These are phyloP conservation scores for Sodiomyces alkalinus DNA, from an alignment of 2,329 filamentous ascomycete genomes.

Conservation along the genomic window DNA sequence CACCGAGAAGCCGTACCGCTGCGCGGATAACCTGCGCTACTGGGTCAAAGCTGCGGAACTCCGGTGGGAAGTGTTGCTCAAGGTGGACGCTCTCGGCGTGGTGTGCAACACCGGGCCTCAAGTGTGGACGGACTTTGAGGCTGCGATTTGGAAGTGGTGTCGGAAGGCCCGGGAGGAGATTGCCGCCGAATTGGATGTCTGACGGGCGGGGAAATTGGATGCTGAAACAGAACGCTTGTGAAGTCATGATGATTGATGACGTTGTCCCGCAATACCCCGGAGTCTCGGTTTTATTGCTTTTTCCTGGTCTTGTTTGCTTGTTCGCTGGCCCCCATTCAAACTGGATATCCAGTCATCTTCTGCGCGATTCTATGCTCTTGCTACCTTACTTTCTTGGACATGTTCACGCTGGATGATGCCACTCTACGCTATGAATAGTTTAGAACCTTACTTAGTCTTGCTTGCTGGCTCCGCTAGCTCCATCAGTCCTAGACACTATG, in stretches of 20 bases:
- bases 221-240: slow-evolving; percentile 2
- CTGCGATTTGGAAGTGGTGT: slow-evolving; percentile 73
- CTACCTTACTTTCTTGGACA: too few relatives aligned
- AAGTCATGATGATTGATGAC: slow-evolving; percentile 7
- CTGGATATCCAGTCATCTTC: too few relatives aligned
- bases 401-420: too few relatives aligned
- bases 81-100: slow-evolving; percentile 73
- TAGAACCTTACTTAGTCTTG: too few relatives aligned
- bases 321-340: neutral
- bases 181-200: slow-evolving; percentile 40
- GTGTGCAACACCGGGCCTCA: slow-evolving; percentile 57
- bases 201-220: neutral
- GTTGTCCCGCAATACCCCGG: slow-evolving; percentile 7
- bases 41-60: slow-evolving; percentile 95
- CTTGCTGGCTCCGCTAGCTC: too few relatives aligned
- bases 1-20: slow-evolving; percentile 84
- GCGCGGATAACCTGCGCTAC: slow-evolving; percentile 84
- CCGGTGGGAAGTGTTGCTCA: slow-evolving; percentile 75
- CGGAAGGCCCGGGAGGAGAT: slow-evolving; percentile 71
- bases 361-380: too few relatives aligned
- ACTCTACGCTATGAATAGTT: too few relatives aligned
- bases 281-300: slow-evolving; percentile 3
- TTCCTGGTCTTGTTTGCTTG: slow-evolving; percentile 2
- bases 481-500: too few relatives aligned
- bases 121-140: slow-evolving; percentile 71